phyloP scores from a whole-genome alignment of 495 filamentous ascomycete genomes.

The Tuber magnatum region DNA sequence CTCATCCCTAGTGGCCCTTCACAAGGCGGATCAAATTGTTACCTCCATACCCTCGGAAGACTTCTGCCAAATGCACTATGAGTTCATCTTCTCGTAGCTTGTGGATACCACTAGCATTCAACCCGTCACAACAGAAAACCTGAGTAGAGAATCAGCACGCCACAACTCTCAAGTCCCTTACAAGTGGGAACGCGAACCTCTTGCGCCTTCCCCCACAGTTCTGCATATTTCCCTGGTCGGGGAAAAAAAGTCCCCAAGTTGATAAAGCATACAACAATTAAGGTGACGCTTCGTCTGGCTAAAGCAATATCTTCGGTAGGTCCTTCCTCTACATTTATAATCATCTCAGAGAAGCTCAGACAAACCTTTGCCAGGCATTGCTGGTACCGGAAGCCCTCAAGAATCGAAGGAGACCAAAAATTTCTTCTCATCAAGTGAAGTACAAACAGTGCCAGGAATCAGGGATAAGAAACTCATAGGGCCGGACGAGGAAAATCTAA shows the following conservation, averaged over 20 bases:
- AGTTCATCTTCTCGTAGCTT: background rate
- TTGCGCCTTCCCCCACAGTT: conserved; percentile 11
- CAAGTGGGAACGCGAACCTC: conserved; percentile 7
- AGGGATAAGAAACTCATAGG: conserved; percentile 9
- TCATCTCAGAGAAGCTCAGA: conserved; percentile 12
- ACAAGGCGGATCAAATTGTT: background rate
- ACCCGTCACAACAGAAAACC: background rate
- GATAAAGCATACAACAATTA: conserved; percentile 18
- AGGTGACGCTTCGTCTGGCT: conserved; percentile 7
- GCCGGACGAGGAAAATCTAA: conserved; percentile 14
- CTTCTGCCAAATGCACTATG: background rate
- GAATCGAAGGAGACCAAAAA: conserved; percentile 4
- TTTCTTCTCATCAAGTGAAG: background rate
- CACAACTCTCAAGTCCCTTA: background rate
- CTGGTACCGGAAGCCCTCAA: background rate
- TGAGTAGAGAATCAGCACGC: background rate
- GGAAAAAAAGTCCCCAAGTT: conserved; percentile 13
- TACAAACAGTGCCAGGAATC: conserved; percentile 4
- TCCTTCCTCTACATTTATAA: conserved; percentile 1
- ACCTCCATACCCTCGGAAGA: conserved; percentile 2
- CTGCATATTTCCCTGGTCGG: background rate
- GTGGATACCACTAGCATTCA: background rate
- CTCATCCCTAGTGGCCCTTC: background rate
- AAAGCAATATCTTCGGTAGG: background rate
- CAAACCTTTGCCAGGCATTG: background rate